A percentile compares a stretch with the other conserved stretches of the same genome.
These are phyloP conservation scores for Chlamydomonas asymmetrica DNA, from an alignment of 139 green algal genomes.

Conservation along the genomic window DNA sequence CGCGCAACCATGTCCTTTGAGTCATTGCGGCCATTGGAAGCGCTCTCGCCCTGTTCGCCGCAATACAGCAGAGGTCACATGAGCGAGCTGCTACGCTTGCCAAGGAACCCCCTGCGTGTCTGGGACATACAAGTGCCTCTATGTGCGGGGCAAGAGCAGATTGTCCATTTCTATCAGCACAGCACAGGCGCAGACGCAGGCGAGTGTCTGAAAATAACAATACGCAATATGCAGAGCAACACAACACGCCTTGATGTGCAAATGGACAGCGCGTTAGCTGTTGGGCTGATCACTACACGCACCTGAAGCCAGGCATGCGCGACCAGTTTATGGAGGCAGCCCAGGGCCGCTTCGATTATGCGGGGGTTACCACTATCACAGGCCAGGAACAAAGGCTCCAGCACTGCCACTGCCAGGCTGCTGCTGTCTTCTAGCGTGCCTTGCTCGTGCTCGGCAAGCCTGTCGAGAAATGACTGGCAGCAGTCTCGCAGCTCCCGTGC, in stretches of 20 bases:
- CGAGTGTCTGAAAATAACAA: too few relatives aligned
- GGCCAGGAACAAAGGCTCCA: conserved; percentile 72
- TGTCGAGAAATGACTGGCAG: conserved; percentile 67
- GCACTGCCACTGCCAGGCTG: conserved; percentile 50
- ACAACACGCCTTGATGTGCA: too few relatives aligned
- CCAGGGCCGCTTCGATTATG: conserved; percentile 76
- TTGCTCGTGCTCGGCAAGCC: conserved; percentile 44
- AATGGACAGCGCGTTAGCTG: too few relatives aligned
- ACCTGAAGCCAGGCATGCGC: conserved; percentile 87
- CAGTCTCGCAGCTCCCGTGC: conserved; percentile 62
- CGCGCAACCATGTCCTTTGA: conserved; percentile 44
- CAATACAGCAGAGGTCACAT: too few relatives aligned
- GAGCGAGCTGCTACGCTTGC: too few relatives aligned
- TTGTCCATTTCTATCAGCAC: too few relatives aligned
- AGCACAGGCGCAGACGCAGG: too few relatives aligned
- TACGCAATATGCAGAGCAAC: too few relatives aligned
- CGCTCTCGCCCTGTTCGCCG: conserved; percentile 55
- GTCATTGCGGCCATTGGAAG: background rate
- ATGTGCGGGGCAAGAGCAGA: too few relatives aligned
- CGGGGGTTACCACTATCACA: conserved; percentile 44
- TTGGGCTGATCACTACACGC: too few relatives aligned
- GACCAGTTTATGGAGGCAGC: conserved; percentile 91
- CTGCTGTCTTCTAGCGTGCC: conserved; percentile 22
- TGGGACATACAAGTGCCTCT: too few relatives aligned
- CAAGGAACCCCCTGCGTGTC: too few relatives aligned